Conservation (phyloP, 148 eudicot genomes). For the Euryodendron excelsum region DNA sequence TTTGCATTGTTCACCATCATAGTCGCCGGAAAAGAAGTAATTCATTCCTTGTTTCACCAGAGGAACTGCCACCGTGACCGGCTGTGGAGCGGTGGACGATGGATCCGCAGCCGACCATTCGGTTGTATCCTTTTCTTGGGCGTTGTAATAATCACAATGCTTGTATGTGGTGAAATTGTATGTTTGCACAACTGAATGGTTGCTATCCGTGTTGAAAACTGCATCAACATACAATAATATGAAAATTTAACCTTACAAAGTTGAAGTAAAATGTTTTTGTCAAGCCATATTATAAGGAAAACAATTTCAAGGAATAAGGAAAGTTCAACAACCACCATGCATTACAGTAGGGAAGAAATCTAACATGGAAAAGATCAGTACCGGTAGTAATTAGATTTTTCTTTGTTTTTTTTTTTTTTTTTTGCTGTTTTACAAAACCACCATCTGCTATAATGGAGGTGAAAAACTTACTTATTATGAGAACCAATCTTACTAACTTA, state of each 20-base stretch:
- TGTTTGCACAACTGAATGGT: constrained; percentile 75
- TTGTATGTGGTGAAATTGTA: constrained; percentile 61
- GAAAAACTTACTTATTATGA: no score
- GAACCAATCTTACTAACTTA: no score
- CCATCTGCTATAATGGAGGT: no score
- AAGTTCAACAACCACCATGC: no score
- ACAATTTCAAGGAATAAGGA: no score
- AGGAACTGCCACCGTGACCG: constrained; percentile 53
- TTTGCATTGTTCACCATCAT: constrained; percentile 83
- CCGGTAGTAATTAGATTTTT: no score
- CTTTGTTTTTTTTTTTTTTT: no score
- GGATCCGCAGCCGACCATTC: constrained; percentile 63
- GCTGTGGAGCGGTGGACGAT: constrained; percentile 44
- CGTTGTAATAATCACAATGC: constrained; percentile 46
- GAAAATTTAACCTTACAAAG: background rate
- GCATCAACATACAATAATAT: constrained; percentile 12
- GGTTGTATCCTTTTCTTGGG: constrained; percentile 38
- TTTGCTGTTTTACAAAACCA: no score
- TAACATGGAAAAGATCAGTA: no score
- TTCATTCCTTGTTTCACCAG: constrained; percentile 57
- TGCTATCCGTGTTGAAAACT: constrained; percentile 88
- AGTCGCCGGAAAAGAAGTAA: constrained; percentile 83
- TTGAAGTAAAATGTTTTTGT: background rate
- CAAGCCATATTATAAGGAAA: no score
- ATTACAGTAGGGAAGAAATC: no score